Evolutionary conservation across 129 eudicot genomes (phyloP).

Genomic region (Oenanthe sinensis): DNA sequence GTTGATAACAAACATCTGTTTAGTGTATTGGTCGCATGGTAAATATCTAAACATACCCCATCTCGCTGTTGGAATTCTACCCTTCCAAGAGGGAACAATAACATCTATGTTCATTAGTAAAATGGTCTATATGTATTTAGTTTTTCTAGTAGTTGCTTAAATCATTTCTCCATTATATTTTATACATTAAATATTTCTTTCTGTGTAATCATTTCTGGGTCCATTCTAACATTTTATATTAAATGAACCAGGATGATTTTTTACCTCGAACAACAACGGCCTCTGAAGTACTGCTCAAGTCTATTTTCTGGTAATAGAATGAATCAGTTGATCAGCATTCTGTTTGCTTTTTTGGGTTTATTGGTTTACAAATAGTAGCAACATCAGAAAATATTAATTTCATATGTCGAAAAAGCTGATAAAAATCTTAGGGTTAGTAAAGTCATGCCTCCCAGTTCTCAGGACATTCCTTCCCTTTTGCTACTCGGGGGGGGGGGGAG

Average conservation of each 20-base stretch:
- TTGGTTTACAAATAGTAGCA: constrained; percentile 4
- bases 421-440: not conserved
- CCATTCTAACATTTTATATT: not conserved
- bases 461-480: not conserved
- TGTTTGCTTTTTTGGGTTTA: constrained; percentile 7
- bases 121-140: not conserved
- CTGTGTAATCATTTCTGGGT: not conserved
- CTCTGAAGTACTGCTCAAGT: constrained; percentile 71
- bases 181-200: not conserved
- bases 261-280: constrained; percentile 94
- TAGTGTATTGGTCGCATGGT: not conserved
- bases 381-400: not conserved
- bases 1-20: not conserved
- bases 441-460: not conserved
- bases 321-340: constrained; percentile 31
- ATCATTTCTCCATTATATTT: not conserved
- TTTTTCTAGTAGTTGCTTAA: not conserved
- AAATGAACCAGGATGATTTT: constrained; percentile 81
- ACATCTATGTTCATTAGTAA: not conserved
- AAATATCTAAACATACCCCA: not conserved
- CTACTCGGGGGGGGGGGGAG: not conserved
- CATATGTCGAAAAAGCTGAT: not conserved
- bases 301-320: constrained; percentile 69
- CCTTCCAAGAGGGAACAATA: not conserved
- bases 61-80: not conserved